Base-by-base conservation (phyloP, 495 filamentous ascomycete species). In the Hypomontagnella monticulosa region DNA sequence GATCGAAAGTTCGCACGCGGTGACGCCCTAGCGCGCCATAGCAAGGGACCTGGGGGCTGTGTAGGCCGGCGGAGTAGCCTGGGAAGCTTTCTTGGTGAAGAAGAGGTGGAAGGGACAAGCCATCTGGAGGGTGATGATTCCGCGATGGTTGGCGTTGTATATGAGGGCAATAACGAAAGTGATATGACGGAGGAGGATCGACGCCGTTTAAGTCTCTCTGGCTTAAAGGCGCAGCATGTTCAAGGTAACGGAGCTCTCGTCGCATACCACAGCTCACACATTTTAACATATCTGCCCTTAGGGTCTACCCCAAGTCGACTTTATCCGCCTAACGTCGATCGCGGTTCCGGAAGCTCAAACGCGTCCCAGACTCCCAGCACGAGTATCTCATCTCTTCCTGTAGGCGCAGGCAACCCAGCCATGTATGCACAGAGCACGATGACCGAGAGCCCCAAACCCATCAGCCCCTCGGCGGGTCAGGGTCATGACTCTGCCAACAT, bases 31-130 rank as follows among this genome's bases (percentile, higher is more conserved):
- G 95, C 95, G 27, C 86, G 95, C 44, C 95, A 99, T 73, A 95
- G 91, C 70, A 97, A 98, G 76, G 95, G 96, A 16, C 92, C 94
- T 65, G 95, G 94, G 27, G 95, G 95, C 30, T 99, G 95, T 73
- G 95, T 96, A 18, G 95, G 95, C 42, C 85, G 95, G 44, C 81
- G 95, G 57, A 85, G 90, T 19, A 98, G 92, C 71, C 89, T 93
- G 84, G 90, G 91, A 19, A 89, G 92, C 73, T 95, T 93, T 72
- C 88, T 84, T 4, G 87, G 87, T 11, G 93, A 96, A 43, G 94
- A 93, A 43, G 89, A 93, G 48, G 85, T 85, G 46, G 82, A 84
- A 34, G 81, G 77, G 0, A 65, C 74, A 5, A 75, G 78, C 50
- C 75, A 66, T 27, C 84, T 82, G 1, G 90, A 89, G 33, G 82